Evolutionary conservation across 495 filamentous ascomycete species (phyloP), one percentile per base, ranked within the genome.

Genomic region (Xylaria longipes): DNA sequence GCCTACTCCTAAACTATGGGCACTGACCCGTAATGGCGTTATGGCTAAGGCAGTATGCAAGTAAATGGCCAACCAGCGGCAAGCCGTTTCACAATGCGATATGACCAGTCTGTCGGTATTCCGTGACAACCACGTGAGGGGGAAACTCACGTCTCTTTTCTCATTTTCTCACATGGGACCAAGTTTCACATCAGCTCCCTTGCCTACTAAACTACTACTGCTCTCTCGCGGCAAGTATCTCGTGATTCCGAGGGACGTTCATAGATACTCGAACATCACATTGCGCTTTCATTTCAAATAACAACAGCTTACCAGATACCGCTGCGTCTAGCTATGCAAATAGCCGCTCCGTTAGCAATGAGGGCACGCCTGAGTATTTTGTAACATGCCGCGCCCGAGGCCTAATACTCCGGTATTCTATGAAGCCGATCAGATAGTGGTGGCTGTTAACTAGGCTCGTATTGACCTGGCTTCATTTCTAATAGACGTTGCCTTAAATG

Each of bases 21-120:
- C 12, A 6, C 14, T 12, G 52, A 27, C 27, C 52, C 52, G 52
- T 12, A 31, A 22, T 35, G 29, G 15, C 11, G 54, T 58, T 58
- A 35, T 22, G n/a, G 17, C 3, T 20, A 29, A 7, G 14, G 20
- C n/a, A 22, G 20, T 39, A 39, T 37, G 17, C 27, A 37, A 60
- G 31, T 60, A 31, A n/a, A 37, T 20, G 31, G 25, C 27, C 25
- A 27, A 11, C 17, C 5, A 29, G 22, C 15, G 35, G 35, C 12
- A 31, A 31, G 54, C 15, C 1, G 33, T 35, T 37, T 37, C 57
- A 11, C 57, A 37, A 33, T 15, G 54, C 54, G 15, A 57, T 60
- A 60, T 37, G 56, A 37, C 57, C 57, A 60, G 17, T 60, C 57
- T 60, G 57, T 37, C 57, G 57, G 57, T 60, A 60, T 60, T 37